Percentiles rank a stretch among this genome's conserved stretches.
Conservation (phyloP, 2,329 filamentous ascomycete genomes). For the Aspergillus persii region DNA sequence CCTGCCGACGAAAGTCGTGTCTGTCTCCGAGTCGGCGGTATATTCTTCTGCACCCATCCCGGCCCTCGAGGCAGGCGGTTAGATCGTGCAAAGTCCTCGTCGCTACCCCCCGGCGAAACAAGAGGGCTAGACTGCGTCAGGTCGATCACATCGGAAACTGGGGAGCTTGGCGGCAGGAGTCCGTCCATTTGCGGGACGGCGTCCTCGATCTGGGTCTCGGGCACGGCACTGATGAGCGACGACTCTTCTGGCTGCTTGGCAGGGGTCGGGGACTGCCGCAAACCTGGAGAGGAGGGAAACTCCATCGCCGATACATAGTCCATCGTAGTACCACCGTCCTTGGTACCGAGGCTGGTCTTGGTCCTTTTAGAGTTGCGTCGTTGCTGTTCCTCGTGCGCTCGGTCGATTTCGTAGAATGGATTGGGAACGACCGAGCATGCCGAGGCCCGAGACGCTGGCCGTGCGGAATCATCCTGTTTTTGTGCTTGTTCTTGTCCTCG, state of each 20-base stretch:
- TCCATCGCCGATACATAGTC: conserved; percentile 6
- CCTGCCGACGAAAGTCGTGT: conserved; percentile 21
- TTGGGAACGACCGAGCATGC: conserved; percentile 24
- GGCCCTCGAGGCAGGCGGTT: conserved; percentile 27
- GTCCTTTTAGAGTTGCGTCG: conserved; percentile 5
- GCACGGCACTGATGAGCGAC: conserved; percentile 11
- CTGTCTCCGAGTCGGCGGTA: conserved; percentile 13
- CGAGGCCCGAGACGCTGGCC: conserved; percentile 4
- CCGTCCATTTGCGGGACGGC: not conserved
- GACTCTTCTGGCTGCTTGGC: conserved; percentile 1
- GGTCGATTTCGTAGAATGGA: conserved; percentile 33
- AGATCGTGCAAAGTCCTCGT: conserved; percentile 29
- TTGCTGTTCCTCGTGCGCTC: conserved; percentile 15
- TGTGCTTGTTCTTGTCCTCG: not conserved
- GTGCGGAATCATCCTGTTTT: not conserved
- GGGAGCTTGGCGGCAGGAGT: conserved; percentile 3
- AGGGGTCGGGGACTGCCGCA: not conserved
- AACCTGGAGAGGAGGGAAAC: conserved; percentile 12
- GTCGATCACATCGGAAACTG: conserved; percentile 30
- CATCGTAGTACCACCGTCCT: conserved; percentile 3
- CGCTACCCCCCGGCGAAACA: conserved; percentile 25
- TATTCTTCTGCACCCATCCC: conserved; percentile 31
- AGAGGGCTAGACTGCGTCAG: conserved; percentile 39
- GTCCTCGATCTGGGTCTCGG: conserved; percentile 6
- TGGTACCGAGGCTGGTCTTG: not conserved